Evolutionary conservation across 2,329 filamentous ascomycete genomes (phyloP).

Genomic region (Aspergillus transmontanensis): DNA sequence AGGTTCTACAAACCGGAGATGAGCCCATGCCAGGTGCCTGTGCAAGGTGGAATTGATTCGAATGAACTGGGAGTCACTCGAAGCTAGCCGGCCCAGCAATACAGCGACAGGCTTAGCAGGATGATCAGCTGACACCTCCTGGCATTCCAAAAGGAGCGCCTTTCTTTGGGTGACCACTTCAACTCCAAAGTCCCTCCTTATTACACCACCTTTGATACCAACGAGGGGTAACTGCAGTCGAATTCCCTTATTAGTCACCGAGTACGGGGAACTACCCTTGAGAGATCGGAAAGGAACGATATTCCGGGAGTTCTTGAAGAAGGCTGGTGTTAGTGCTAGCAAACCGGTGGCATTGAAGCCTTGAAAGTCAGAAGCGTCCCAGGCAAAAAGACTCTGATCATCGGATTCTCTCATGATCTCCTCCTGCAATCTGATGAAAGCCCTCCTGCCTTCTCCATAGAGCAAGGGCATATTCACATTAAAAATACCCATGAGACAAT

Average conservation of each 20-base stretch:
- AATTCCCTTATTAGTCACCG: neutral
- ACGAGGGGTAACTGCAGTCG: neutral
- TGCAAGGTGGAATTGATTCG: neutral
- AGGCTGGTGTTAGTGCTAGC: neutral
- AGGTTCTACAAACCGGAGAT: neutral
- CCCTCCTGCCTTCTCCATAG: constrained; percentile 4
- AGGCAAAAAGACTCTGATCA: constrained; percentile 3
- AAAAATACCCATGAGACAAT: constrained; percentile 8
- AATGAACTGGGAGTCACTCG: neutral
- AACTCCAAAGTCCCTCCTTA: neutral
- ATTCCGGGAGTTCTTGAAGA: neutral
- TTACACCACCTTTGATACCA: neutral
- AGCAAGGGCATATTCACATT: constrained; percentile 6
- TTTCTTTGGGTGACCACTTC: neutral
- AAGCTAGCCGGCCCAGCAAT: neutral
- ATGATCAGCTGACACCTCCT: neutral
- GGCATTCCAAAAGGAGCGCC: neutral
- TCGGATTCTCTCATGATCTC: constrained; percentile 6
- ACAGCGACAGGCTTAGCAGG: neutral
- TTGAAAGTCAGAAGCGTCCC: neutral
- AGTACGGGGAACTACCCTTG: neutral
- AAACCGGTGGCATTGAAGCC: neutral
- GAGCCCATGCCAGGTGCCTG: neutral
- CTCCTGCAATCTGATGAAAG: constrained; percentile 4
- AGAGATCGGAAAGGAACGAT: neutral